Evolutionary conservation across 805 yeast genomes (phyloP).

Genomic region (Lachancea nothofagi): DNA sequence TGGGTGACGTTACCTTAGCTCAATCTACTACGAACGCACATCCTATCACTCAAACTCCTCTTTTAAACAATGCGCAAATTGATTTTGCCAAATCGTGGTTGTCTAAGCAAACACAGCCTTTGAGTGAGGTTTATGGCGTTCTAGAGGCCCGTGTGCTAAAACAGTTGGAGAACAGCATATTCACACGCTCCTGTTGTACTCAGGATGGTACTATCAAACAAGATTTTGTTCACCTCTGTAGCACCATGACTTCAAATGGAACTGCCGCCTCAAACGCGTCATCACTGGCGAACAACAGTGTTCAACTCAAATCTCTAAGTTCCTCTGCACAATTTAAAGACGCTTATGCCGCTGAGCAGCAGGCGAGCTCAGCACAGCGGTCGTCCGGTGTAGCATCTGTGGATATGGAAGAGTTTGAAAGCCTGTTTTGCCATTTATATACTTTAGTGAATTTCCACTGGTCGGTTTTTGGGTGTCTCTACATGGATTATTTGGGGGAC

Average conservation of each 20-base stretch:
- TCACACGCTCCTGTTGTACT: slow-evolving; percentile 28
- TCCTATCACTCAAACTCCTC: slow-evolving; percentile 5
- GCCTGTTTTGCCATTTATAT: slow-evolving; percentile 53
- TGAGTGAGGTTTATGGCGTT: slow-evolving; percentile 66
- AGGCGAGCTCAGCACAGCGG: slow-evolving; percentile 2
- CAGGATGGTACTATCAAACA: slow-evolving; percentile 32
- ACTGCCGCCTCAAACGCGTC: slow-evolving; percentile 9
- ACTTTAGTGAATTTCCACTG: slow-evolving; percentile 73
- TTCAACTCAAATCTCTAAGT: slow-evolving; percentile 1
- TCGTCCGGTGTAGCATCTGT: slow-evolving; percentile 18
- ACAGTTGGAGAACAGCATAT: slow-evolving; percentile 39
- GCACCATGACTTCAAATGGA: slow-evolving; percentile 13
- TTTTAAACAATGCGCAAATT: slow-evolving; percentile 26
- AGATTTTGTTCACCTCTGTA: slow-evolving; percentile 30
- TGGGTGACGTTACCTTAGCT: slow-evolving; percentile 16
- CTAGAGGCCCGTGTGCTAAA: slow-evolving; percentile 64
- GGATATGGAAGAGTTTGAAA: slow-evolving; percentile 48
- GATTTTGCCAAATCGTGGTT: slow-evolving; percentile 74
- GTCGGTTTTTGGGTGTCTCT: slow-evolving; percentile 74
- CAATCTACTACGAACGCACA: slow-evolving; percentile 20
- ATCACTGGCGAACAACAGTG: slow-evolving; percentile 7
- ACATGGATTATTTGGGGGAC: slow-evolving; percentile 39
- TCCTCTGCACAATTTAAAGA: slow-evolving; percentile 6
- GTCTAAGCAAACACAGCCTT: slow-evolving; percentile 79
- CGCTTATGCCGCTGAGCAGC: background rate